phyloP scores from a whole-genome alignment of 2,329 filamentous ascomycete genomes.

The Pyricularia grisea region DNA sequence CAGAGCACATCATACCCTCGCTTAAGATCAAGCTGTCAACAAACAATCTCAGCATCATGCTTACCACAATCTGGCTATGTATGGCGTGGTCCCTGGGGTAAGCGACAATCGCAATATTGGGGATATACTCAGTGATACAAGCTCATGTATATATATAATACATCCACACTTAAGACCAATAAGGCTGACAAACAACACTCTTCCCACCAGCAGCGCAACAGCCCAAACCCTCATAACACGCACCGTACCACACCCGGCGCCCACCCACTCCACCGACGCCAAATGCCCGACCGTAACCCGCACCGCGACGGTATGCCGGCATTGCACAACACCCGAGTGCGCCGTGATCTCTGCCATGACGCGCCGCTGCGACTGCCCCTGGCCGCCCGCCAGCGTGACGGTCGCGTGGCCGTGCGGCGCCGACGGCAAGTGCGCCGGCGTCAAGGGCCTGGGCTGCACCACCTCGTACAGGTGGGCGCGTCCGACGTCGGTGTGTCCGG shows the following conservation, averaged over 20 bases:
- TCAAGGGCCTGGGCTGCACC: conserved; percentile 1
- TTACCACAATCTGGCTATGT: neutral
- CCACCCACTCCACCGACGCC: neutral
- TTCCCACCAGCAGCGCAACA: neutral
- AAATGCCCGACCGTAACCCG: conserved; percentile 7
- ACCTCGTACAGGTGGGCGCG: conserved; percentile 5
- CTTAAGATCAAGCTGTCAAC: neutral
- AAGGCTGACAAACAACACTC: neutral
- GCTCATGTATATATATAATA: neutral
- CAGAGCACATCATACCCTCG: neutral
- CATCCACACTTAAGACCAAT: neutral
- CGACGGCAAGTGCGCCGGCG: conserved; percentile 1
- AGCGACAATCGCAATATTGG: neutral
- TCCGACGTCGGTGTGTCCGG: conserved; percentile 1
- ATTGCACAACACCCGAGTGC: conserved; percentile 4
- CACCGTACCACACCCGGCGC: neutral
- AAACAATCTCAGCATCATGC: neutral
- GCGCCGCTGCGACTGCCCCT: conserved; percentile 7
- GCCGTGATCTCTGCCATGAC: conserved; percentile 1
- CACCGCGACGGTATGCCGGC: conserved; percentile 6
- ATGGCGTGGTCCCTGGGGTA: neutral
- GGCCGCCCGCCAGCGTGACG: conserved; percentile 5
- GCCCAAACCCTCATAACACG: neutral
- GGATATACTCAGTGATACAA: no score
- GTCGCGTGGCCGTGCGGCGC: conserved; percentile 4